A percentile compares a stretch with the other conserved stretches of the same genome.
These are phyloP conservation scores for Kwoniella dejecticola DNA, from an alignment of 768 basidiomycete species.

Conservation along the genomic window DNA sequence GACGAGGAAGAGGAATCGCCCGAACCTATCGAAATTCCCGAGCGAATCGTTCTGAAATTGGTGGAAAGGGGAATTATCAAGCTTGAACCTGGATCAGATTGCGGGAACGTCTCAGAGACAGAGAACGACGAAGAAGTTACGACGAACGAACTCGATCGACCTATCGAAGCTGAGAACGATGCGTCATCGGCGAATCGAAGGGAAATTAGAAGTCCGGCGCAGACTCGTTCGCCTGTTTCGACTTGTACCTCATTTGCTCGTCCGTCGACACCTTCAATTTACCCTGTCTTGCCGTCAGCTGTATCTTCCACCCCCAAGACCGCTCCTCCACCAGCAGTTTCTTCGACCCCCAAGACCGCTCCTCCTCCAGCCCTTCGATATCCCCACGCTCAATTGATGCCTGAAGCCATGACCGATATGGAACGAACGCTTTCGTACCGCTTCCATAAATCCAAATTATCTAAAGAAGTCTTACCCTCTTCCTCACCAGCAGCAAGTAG, in stretches of 20 bases:
- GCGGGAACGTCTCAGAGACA: constrained; percentile 2
- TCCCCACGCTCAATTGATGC: not conserved
- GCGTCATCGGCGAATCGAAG: not conserved
- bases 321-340: not conserved
- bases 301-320: constrained; percentile 1
- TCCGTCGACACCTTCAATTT: constrained; percentile 1
- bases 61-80: constrained; percentile 20
- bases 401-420: not conserved
- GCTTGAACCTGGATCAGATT: constrained; percentile 22
- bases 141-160: not conserved
- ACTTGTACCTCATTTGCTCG: not conserved
- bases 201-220: not conserved
- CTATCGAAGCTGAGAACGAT: not conserved
- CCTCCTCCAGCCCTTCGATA: not conserved
- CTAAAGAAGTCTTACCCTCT: constrained; percentile 15
- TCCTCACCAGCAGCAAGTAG: not conserved
- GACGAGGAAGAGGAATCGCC: constrained; percentile 8
- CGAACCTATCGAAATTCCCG: constrained; percentile 13
- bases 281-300: not conserved
- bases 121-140: constrained; percentile 8
- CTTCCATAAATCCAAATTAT: constrained; percentile 5
- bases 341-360: not conserved
- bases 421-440: not conserved
- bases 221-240: not conserved
- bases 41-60: constrained; percentile 16